These are phyloP conservation scores for Zopfochytrium polystomum DNA, from an alignment of 371 early-diverging fungal species.

Conservation along the genomic window DNA sequence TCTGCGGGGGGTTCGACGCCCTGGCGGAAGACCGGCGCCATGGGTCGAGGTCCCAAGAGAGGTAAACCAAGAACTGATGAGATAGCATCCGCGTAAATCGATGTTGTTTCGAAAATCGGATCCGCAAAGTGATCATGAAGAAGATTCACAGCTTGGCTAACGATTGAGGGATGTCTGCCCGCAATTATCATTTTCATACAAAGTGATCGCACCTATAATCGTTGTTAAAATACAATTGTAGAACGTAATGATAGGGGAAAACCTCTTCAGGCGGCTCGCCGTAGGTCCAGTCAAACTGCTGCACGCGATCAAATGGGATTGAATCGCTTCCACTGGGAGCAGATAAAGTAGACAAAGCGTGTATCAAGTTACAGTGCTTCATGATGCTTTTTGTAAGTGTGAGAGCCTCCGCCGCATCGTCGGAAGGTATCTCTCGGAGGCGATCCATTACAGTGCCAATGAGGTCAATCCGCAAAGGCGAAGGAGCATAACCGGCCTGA, in stretches of 20 bases:
- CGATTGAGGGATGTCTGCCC: conserved; percentile 25
- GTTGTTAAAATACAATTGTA: not conserved
- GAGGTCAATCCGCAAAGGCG: too few relatives aligned
- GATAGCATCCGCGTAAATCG: conserved; percentile 24
- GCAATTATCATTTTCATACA: conserved; percentile 39
- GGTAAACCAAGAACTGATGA: conserved; percentile 24
- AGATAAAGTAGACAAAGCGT: not conserved
- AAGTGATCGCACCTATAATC: not conserved
- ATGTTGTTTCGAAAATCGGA: not conserved
- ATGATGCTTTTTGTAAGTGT: too few relatives aligned
- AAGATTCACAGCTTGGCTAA: conserved; percentile 19
- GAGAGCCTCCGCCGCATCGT: too few relatives aligned
- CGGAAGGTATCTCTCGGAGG: too few relatives aligned
- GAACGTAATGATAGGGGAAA: not conserved
- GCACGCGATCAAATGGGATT: conserved; percentile 29
- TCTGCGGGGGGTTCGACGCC: conserved; percentile 33
- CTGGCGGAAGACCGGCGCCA: conserved; percentile 31
- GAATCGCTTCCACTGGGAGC: conserved; percentile 3
- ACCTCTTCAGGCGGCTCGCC: conserved; percentile 18
- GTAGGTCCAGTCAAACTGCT: conserved; percentile 36
- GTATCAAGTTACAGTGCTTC: not conserved
- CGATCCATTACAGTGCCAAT: too few relatives aligned
- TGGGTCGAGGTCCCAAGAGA: not conserved
- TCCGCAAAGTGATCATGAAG: conserved; percentile 2
- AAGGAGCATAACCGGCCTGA: too few relatives aligned